Conservation (phyloP, 1,284 basidiomycete species). For the Trichosporon inkin region DNA sequence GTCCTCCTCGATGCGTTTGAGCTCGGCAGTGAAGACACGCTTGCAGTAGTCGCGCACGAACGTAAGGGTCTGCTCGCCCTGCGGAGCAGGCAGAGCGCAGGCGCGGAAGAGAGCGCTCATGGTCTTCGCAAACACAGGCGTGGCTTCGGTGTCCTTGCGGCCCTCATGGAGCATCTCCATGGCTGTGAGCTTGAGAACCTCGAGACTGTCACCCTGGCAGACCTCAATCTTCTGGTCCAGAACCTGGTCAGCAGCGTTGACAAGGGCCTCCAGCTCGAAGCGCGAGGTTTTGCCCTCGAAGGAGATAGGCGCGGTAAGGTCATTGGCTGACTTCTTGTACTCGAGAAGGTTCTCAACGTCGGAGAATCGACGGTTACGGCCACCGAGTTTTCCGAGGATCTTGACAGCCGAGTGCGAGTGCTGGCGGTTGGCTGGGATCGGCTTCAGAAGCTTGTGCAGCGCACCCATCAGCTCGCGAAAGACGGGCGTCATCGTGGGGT, state of each 20-base stretch:
- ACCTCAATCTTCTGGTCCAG: conserved; percentile 60
- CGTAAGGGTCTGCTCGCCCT: conserved; percentile 31
- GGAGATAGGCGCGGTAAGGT: conserved; percentile 65
- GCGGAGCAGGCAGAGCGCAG: conserved; percentile 24
- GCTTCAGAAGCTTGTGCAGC: conserved; percentile 82
- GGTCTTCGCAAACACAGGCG: conserved; percentile 35
- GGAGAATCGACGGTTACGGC: conserved; percentile 83
- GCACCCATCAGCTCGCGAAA: conserved; percentile 93
- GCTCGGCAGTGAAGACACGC: conserved; percentile 40
- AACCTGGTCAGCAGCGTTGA: conserved; percentile 66
- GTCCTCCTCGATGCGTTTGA: conserved; percentile 30
- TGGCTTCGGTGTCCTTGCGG: conserved; percentile 35
- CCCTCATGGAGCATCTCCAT: conserved; percentile 67
- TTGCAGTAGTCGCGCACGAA: conserved; percentile 40
- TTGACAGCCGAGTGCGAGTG: conserved; percentile 94
- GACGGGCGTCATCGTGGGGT: conserved; percentile 91
- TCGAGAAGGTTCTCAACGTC: conserved; percentile 74
- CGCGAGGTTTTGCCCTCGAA: conserved; percentile 68
- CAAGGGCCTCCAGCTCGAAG: conserved; percentile 68
- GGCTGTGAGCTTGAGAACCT: conserved; percentile 70
- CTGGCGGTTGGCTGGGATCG: conserved; percentile 82
- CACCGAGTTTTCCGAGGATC: conserved; percentile 95
- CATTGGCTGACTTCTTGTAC: conserved; percentile 65
- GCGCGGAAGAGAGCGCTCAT: conserved; percentile 42
- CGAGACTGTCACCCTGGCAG: conserved; percentile 71